phyloP scores from a whole-genome alignment of 2,329 filamentous ascomycete species.

The Graphilbum fragrans region DNA sequence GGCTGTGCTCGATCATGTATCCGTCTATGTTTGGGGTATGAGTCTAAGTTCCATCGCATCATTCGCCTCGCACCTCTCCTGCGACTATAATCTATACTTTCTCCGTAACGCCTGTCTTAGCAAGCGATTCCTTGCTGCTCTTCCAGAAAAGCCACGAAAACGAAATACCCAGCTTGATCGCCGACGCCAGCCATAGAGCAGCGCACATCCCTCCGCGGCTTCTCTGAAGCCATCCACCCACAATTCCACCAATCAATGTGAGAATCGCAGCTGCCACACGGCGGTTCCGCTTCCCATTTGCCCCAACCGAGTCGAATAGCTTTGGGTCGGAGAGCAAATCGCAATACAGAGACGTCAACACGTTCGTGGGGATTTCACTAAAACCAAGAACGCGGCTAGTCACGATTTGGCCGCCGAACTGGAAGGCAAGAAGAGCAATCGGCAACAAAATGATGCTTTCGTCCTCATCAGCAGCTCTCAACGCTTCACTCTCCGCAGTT shows the following conservation, averaged over 20 bases:
- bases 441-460: slow-evolving; percentile 22
- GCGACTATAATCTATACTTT: neutral
- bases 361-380: slow-evolving; percentile 42
- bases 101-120: no score
- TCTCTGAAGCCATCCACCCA: slow-evolving; percentile 36
- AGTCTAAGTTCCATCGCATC: no score
- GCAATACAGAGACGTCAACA: slow-evolving; percentile 41
- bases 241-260: slow-evolving; percentile 35
- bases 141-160: slow-evolving; percentile 51
- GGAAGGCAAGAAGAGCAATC: slow-evolving; percentile 38
- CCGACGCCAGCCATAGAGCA: slow-evolving; percentile 43
- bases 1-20: no score
- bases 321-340: slow-evolving; percentile 39
- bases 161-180: slow-evolving; percentile 43
- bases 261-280: slow-evolving; percentile 35
- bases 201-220: slow-evolving; percentile 29
- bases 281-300: slow-evolving; percentile 39
- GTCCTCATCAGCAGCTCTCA: slow-evolving; percentile 23
- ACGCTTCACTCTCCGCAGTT: slow-evolving; percentile 17
- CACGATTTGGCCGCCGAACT: slow-evolving; percentile 43
- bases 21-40: no score
- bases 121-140: slow-evolving; percentile 6
- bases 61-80: no score
- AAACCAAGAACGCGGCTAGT: slow-evolving; percentile 36
- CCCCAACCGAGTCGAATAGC: slow-evolving; percentile 26